Conservation (phyloP, 2,329 filamentous ascomycete species). For the Teratosphaeriaceae sp. region DNA sequence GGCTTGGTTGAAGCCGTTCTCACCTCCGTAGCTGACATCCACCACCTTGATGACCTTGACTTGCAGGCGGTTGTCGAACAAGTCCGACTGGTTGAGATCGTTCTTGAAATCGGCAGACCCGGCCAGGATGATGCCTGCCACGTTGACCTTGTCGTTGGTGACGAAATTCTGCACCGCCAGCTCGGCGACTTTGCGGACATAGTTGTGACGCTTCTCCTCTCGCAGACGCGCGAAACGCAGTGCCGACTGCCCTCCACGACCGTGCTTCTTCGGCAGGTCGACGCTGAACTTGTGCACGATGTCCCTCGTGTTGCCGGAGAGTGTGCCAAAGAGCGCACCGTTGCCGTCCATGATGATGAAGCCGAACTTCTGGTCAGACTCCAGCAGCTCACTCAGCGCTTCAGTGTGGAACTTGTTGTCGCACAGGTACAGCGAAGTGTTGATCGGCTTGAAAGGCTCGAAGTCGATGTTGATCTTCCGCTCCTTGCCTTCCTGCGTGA, state of each 20-base stretch:
- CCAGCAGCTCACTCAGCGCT: constrained; percentile 89
- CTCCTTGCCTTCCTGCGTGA: constrained; percentile 97
- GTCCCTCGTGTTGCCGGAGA: constrained; percentile 95
- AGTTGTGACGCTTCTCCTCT: constrained; percentile 99
- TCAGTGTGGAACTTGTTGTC: constrained; percentile 99
- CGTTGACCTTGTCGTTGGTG: constrained; percentile 96
- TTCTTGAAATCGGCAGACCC: constrained; percentile 99
- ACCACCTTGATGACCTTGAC: constrained; percentile 99
- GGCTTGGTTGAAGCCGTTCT: constrained; percentile 99
- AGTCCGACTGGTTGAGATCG: constrained; percentile 92
- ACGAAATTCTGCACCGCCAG: constrained; percentile 98
- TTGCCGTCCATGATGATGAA: constrained; percentile 99
- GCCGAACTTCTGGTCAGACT: constrained; percentile 98
- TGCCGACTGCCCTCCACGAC: constrained; percentile 98
- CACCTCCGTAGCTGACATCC: constrained; percentile 96
- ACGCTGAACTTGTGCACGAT: constrained; percentile 97
- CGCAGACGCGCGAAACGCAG: constrained; percentile 98
- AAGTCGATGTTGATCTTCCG: constrained; percentile 99
- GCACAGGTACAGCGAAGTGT: constrained; percentile 97
- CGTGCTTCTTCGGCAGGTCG: constrained; percentile 99
- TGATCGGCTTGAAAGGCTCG: constrained; percentile 99
- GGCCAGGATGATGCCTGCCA: constrained; percentile 88
- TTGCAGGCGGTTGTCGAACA: constrained; percentile 89
- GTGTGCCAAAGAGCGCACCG: constrained; percentile 90
- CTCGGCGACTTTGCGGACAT: constrained; percentile 97